Conservation (phyloP, 768 basidiomycete genomes). For the Pleurotus platypus region DNA sequence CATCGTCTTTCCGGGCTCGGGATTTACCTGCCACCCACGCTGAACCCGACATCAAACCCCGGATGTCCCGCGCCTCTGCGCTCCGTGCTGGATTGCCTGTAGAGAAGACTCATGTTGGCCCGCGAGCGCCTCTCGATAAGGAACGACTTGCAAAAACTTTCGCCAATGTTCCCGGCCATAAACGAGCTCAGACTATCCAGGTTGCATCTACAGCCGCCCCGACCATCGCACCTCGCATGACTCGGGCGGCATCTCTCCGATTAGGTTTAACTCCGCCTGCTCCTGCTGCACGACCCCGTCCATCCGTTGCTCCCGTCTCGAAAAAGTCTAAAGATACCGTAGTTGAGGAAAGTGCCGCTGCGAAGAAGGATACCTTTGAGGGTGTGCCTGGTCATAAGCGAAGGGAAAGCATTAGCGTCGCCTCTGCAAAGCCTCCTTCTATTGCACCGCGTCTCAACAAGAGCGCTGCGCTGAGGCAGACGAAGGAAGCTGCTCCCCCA, state of each 20-base stretch:
- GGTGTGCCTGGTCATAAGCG: constrained; percentile 86
- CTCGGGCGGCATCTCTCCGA: constrained; percentile 68
- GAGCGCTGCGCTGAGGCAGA: constrained; percentile 63
- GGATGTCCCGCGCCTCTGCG: constrained; percentile 70
- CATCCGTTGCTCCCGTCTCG: constrained; percentile 32
- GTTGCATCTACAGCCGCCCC: constrained; percentile 79
- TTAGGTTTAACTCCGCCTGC: constrained; percentile 46
- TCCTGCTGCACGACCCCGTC: constrained; percentile 35
- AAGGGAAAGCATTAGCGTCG: constrained; percentile 68
- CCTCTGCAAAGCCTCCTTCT: constrained; percentile 59
- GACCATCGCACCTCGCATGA: constrained; percentile 68
- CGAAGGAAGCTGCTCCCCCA: constrained; percentile 59
- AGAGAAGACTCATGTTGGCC: constrained; percentile 37
- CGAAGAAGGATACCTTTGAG: constrained; percentile 54
- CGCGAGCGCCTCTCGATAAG: constrained; percentile 55
- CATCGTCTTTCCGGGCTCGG: constrained; percentile 57
- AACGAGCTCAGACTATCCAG: constrained; percentile 59
- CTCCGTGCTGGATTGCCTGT: constrained; percentile 60
- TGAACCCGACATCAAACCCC: constrained; percentile 70
- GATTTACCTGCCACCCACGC: constrained; percentile 57
- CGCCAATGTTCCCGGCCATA: constrained; percentile 79
- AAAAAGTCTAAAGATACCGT: constrained; percentile 29
- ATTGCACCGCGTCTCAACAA: constrained; percentile 76
- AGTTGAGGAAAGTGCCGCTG: constrained; percentile 21
- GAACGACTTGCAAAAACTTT: constrained; percentile 65